phyloP scores from a whole-genome alignment of 106 monocot species.

The Posidonia australis region DNA sequence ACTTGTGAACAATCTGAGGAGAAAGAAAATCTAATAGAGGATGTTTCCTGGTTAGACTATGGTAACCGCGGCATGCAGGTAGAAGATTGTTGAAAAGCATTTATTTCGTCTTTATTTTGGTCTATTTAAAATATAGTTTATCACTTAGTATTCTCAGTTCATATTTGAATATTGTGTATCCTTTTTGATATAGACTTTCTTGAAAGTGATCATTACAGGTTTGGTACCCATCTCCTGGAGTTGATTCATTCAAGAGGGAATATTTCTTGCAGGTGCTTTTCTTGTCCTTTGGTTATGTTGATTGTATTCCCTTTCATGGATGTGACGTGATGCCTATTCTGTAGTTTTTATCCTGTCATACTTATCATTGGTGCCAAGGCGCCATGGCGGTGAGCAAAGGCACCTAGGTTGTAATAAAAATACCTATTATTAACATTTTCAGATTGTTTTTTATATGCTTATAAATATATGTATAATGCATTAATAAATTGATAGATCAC shows the following conservation, averaged over 20 bases:
- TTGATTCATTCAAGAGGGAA: slow-evolving; percentile 89
- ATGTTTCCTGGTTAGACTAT: slow-evolving; percentile 99
- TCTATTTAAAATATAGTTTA: background rate
- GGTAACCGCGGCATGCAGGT: slow-evolving; percentile 98
- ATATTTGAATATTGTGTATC: background rate
- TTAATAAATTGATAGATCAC: too few species aligned
- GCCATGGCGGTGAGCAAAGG: too few species aligned
- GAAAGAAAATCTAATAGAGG: slow-evolving; percentile 84
- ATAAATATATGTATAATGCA: too few species aligned
- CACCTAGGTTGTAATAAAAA: too few species aligned
- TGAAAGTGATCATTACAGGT: slow-evolving; percentile 59
- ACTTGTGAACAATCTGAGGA: slow-evolving; percentile 86
- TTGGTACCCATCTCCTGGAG: slow-evolving; percentile 90
- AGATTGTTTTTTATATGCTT: too few species aligned
- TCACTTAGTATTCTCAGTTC: background rate
- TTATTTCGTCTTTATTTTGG: background rate
- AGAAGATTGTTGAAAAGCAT: background rate
- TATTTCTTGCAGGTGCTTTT: slow-evolving; percentile 80
- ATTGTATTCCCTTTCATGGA: background rate
- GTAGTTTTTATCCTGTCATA: too few species aligned
- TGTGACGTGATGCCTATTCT: too few species aligned
- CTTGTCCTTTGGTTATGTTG: background rate
- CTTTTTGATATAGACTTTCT: slow-evolving; percentile 9
- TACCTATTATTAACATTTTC: too few species aligned
- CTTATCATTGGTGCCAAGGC: too few species aligned